Conservation (phyloP, 345 rosid genomes). For the Ceriops decandra region DNA sequence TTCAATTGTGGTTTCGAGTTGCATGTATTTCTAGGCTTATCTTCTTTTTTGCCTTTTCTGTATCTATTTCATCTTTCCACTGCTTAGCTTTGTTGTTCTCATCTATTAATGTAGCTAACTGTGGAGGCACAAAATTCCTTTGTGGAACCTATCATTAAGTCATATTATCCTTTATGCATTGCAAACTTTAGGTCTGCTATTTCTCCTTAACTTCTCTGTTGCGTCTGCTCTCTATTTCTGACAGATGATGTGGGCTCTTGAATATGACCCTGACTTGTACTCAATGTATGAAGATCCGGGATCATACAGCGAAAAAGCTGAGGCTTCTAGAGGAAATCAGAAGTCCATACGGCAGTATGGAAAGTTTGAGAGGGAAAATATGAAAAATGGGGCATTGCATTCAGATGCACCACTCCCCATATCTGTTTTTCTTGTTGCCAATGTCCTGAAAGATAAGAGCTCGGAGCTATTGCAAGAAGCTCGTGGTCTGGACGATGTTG, state of each 20-base stretch:
- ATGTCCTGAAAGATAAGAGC: conserved; percentile 94
- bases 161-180: neutral
- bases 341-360: conserved; percentile 72
- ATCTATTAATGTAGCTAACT: neutral
- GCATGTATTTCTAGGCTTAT: too few species aligned
- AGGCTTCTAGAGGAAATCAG: conserved; percentile 53
- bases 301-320: conserved; percentile 38
- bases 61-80: neutral
- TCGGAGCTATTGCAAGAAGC: conserved; percentile 76
- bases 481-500: conserved; percentile 89
- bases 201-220: conserved; percentile 2
- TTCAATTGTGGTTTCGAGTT: too few species aligned
- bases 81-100: neutral
- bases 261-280: conserved; percentile 83
- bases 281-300: conserved; percentile 63
- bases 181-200: conserved; percentile 1
- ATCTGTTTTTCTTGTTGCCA: conserved; percentile 91
- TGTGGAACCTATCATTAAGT: too few species aligned
- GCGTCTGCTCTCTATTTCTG: conserved; percentile 7
- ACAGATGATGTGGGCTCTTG: conserved; percentile 99
- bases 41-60: too few species aligned
- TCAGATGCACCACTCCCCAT: conserved; percentile 81
- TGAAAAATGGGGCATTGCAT: conserved; percentile 49
- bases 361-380: conserved; percentile 82
- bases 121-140: too few species aligned